phyloP scores from a whole-genome alignment of 2,329 filamentous ascomycete species.

The Purpureocillium takamizusanense region DNA sequence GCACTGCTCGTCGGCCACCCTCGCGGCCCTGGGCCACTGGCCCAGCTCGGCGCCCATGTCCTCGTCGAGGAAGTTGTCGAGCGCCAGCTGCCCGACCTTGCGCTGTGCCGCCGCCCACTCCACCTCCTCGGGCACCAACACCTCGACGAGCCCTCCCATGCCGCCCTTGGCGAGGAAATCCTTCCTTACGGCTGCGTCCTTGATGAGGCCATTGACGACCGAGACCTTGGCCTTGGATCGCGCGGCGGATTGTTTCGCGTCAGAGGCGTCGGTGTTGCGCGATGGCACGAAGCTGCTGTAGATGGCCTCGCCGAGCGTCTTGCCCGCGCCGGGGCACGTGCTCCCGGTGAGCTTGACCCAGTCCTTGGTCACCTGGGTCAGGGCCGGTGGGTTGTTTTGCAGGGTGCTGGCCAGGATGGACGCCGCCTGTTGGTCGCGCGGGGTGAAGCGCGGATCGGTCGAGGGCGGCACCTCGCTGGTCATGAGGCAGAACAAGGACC shows the following conservation, averaged over 20 bases:
- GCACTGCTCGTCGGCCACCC: conserved; percentile 26
- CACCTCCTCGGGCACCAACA: conserved; percentile 37
- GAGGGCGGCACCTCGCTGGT: conserved; percentile 17
- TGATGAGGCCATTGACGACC: conserved; percentile 48
- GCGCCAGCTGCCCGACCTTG: conserved; percentile 48
- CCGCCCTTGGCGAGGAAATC: conserved; percentile 47
- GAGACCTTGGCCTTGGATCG: conserved; percentile 32
- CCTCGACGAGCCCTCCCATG: conserved; percentile 43
- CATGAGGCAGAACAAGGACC: conserved; percentile 49
- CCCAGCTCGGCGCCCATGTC: conserved; percentile 51
- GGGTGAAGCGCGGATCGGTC: conserved; percentile 15
- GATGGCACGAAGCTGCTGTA: conserved; percentile 31
- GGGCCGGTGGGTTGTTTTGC: conserved; percentile 56
- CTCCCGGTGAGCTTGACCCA: conserved; percentile 34
- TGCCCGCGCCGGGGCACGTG: conserved; percentile 22
- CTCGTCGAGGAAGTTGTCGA: conserved; percentile 59
- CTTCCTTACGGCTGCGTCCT: conserved; percentile 38
- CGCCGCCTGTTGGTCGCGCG: conserved; percentile 43
- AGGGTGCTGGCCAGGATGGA: conserved; percentile 47
- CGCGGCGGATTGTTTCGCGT: conserved; percentile 14
- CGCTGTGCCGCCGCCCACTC: conserved; percentile 42
- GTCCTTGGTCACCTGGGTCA: conserved; percentile 38
- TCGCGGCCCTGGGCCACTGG: conserved; percentile 40
- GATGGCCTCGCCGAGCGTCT: conserved; percentile 25
- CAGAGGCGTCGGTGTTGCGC: conserved; percentile 9